Evolutionary conservation across 306 rosid species (phyloP).

Genomic region (Cicer cuneatum): DNA sequence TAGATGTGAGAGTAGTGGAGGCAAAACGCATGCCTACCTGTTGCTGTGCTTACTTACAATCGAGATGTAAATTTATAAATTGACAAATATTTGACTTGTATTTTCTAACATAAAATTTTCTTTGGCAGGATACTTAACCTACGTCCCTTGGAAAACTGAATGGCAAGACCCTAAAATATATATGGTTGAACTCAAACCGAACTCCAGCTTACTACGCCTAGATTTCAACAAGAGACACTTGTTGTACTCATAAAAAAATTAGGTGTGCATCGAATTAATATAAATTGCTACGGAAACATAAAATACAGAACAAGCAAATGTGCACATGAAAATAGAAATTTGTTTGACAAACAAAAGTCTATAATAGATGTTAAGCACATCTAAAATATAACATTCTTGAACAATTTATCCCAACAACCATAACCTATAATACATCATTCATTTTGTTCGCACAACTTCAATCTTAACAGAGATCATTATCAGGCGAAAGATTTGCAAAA

Average conservation of each 20-base stretch:
- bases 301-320: constrained; percentile 41
- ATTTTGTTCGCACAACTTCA: constrained; percentile 46
- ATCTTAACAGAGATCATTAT: constrained; percentile 49
- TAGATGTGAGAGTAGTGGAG: no score
- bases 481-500: constrained; percentile 51
- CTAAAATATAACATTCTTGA: constrained; percentile 55
- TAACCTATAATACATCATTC: constrained; percentile 71
- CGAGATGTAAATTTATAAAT: no score
- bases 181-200: constrained; percentile 3
- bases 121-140: no score
- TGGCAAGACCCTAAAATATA: no score
- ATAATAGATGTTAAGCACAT: constrained; percentile 62
- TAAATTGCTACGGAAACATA: background rate
- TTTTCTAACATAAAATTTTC: no score
- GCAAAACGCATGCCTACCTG: no score
- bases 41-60: no score
- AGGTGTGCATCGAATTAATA: background rate
- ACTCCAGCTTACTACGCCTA: background rate
- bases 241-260: background rate
- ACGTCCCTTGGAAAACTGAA: no score
- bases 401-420: constrained; percentile 63
- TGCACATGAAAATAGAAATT: constrained; percentile 47
- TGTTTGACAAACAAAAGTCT: constrained; percentile 53
- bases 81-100: no score
- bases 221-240: background rate